Base-by-base conservation (phyloP, 2,329 filamentous ascomycete species). In the Aphanoascus verrucosus region DNA sequence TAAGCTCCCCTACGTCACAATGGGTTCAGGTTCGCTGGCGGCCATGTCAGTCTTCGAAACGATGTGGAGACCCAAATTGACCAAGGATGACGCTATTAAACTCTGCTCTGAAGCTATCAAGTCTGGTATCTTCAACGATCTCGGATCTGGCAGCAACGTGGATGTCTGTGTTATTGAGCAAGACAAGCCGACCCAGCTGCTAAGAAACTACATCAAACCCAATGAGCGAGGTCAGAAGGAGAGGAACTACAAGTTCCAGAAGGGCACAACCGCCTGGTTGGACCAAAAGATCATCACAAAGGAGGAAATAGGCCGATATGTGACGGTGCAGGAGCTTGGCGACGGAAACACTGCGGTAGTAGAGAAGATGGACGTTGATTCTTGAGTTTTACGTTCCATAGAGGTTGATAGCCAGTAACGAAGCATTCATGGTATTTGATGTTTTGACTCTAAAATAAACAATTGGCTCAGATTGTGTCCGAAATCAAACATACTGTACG, bases 41-140 rank as follows among this genome's bases (percentile, higher is more conserved):
- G 93, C 93, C 67, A 98, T 98, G 93, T 88, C 87, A 32, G 86
- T 98, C 49, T 98, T 98, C 67, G 93, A 98, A 78, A 94, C 90
- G 48, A 84, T 85, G 73, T 98, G 94, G 94, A 88, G 90, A 79
- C 75, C 82, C 6, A 74, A 82, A 57, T 71, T 96, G 68, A 85
- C 80, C 59, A 78, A 81, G 62, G 86, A 94, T 37, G 86, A 86
- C 48, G 90, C 90, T n/a, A 76, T 96, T 56, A 82, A 84, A 65
- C 77, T 96, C 58, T 84, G 84, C 67, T 80, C 85, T 54, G 84
- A 96, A 62, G 91, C 91, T 45, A 96, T 98, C 66, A 78, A 89
- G 74, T 86, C 94, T 9, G 93, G 93, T 83, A 94, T 98, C 74
- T 98, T 93, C 77, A 98, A 98, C 77, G 93, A 98, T 73, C 69